A percentile compares a stretch with the other conserved stretches of the same genome.
Conservation (phyloP, 176 grass and related monocot species). For the Saccharum spontaneum region DNA sequence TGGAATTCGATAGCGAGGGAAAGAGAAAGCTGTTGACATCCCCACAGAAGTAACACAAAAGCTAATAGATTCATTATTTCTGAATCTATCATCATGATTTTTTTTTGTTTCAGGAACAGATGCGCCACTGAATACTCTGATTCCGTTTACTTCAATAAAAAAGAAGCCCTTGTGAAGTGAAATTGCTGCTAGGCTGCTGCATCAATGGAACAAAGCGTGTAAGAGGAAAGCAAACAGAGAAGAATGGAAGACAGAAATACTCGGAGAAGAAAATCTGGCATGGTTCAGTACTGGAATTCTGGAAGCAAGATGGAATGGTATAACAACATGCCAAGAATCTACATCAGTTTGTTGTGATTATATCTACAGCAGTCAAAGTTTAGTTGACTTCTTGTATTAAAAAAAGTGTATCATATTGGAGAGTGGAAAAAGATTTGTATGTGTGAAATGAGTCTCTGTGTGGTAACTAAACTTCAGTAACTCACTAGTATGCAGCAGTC, state of each 20-base stretch:
- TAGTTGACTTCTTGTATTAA: background rate
- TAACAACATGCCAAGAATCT: background rate
- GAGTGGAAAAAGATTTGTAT: background rate
- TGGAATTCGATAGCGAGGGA: constrained; percentile 13
- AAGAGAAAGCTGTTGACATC: constrained; percentile 34
- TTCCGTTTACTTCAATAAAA: background rate
- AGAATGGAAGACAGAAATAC: background rate
- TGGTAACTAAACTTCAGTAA: background rate
- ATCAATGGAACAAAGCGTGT: constrained; percentile 4
- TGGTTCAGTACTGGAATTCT: background rate
- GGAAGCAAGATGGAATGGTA: background rate
- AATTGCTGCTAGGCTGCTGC: background rate
- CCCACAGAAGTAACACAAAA: constrained; percentile 44
- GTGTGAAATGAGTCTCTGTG: background rate
- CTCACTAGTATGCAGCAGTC: background rate
- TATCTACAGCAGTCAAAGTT: background rate
- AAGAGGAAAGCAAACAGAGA: background rate
- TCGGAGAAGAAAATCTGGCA: background rate
- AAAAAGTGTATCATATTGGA: background rate
- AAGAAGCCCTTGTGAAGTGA: constrained; percentile 5
- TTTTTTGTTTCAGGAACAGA: constrained; percentile 28
- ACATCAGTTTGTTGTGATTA: constrained; percentile 4
- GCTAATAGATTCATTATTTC: constrained; percentile 46
- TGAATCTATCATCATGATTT: background rate
- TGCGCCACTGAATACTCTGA: background rate